Evolutionary conservation across 2,329 filamentous ascomycete genomes (phyloP).

Genomic region (Trichocomaceae sp.): DNA sequence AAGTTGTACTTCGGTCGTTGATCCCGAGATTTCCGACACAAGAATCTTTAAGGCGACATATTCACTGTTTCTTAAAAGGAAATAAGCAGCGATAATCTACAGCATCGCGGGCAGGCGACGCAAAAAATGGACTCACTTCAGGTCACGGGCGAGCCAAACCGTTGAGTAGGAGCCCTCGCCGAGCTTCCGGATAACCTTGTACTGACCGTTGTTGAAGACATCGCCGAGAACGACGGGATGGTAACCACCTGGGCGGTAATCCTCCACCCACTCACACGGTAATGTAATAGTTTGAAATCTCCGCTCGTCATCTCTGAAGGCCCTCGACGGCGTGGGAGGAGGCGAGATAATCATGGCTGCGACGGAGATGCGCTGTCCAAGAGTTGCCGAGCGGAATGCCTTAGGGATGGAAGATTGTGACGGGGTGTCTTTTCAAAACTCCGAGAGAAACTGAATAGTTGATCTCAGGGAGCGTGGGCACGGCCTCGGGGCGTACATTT

Average conservation of each 20-base stretch:
- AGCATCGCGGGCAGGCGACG: no score
- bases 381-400: no score
- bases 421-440: no score
- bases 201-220: constrained; percentile 31
- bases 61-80: constrained; percentile 5
- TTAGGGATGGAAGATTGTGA: no score
- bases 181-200: constrained; percentile 41
- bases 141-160: constrained; percentile 39
- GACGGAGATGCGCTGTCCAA: no score
- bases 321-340: background rate
- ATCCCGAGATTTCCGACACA: constrained; percentile 20
- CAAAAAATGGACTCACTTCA: constrained; percentile 18
- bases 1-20: constrained; percentile 16
- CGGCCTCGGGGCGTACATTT: no score
- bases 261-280: constrained; percentile 20
- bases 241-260: constrained; percentile 33
- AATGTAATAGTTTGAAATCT: constrained; percentile 17
- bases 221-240: constrained; percentile 37
- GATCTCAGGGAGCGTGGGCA: no score
- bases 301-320: constrained; percentile 9
- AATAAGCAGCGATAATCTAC: background rate
- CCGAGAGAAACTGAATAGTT: no score
- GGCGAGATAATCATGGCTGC: no score
- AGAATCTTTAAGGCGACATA: constrained; percentile 30
- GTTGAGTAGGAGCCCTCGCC: constrained; percentile 41